phyloP scores from a whole-genome alignment of 768 basidiomycete species.

The Cyathus striatus region DNA sequence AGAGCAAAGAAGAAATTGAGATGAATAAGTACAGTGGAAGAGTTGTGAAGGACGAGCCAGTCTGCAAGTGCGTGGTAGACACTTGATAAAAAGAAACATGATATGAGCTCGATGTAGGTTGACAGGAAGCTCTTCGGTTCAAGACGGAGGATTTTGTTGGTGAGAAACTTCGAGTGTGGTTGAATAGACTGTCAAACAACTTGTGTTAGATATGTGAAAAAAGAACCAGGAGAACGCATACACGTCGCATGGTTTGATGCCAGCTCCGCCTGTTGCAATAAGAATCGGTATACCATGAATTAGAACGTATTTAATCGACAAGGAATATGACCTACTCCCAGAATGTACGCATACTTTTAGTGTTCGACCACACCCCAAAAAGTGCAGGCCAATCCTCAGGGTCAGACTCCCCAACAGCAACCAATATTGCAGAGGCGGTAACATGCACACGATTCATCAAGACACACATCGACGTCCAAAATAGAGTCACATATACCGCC shows the following conservation, averaged over 20 bases:
- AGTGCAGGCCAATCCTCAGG: slow-evolving; percentile 21
- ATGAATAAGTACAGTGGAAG: background rate
- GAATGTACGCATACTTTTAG: slow-evolving; percentile 23
- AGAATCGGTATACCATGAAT: too few relatives aligned
- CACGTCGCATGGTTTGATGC: slow-evolving; percentile 24
- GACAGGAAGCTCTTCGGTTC: slow-evolving; percentile 14
- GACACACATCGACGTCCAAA: background rate
- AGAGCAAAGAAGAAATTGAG: slow-evolving; percentile 22
- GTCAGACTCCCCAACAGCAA: slow-evolving; percentile 8
- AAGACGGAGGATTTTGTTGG: slow-evolving; percentile 11
- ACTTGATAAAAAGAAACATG: slow-evolving; percentile 24
- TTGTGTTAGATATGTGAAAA: background rate
- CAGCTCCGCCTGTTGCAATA: slow-evolving; percentile 18
- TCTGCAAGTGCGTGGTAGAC: slow-evolving; percentile 15
- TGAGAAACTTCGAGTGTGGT: slow-evolving; percentile 14
- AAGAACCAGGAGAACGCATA: slow-evolving; percentile 6
- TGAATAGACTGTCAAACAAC: slow-evolving; percentile 12
- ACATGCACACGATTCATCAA: background rate
- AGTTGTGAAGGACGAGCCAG: background rate
- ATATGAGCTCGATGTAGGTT: slow-evolving; percentile 21
- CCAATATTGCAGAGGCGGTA: slow-evolving; percentile 3
- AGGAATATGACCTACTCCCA: slow-evolving; percentile 27
- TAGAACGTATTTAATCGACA: background rate
- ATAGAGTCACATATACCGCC: slow-evolving; percentile 3
- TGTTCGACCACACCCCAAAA: slow-evolving; percentile 20